Base-by-base conservation (phyloP, 768 basidiomycete species). In the Pulveroboletus sp. region DNA sequence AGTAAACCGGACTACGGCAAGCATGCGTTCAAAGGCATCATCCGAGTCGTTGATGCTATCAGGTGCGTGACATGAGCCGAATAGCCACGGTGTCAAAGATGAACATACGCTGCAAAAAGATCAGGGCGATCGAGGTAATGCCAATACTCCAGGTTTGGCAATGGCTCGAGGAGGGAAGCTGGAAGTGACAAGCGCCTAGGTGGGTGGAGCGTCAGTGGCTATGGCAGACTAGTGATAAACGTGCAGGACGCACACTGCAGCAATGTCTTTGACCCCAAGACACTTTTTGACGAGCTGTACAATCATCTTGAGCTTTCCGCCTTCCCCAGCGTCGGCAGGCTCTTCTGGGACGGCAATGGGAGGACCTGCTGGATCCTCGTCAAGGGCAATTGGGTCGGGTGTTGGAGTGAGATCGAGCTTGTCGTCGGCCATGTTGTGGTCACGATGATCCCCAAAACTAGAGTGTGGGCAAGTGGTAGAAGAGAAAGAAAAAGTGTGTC, bases 91-190 rank as follows among this genome's bases (percentile, higher is more conserved):
- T n/a, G 32, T 6, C 17, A 19, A 47, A 47, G 34, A n/a, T 33
- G 19, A 29, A 81, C 86, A 73, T 65, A 97, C 94, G 91, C 84
- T 60, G 86, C 87, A 62, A 97, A 93, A 38, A 92, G 72, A 68
- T 97, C 94, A 7, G 94, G 90, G 57, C 92, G 77, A 68, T 95
- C 93, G 40, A 92, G 75, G 58, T 93, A 94, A 56, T 91, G 85
- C 90, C 90, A 97, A 72, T 94, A 97, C 70, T 97, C 94, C 43
- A 97, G 78, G 70, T 97, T 97, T 5, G 94, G 94, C 57, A 94
- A 78, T 4, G 94, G 94, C 65, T 97, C 94, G 36, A 97, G 78
- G 40, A 97, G 69, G 38, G 92, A 94, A 13, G 94, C 94, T 3
- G 94, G 94, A 34, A 97, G 72, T 0, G 94, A 97, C 24, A 97